phyloP scores from a whole-genome alignment of 495 filamentous ascomycete species.

The Penicillium argentinense region DNA sequence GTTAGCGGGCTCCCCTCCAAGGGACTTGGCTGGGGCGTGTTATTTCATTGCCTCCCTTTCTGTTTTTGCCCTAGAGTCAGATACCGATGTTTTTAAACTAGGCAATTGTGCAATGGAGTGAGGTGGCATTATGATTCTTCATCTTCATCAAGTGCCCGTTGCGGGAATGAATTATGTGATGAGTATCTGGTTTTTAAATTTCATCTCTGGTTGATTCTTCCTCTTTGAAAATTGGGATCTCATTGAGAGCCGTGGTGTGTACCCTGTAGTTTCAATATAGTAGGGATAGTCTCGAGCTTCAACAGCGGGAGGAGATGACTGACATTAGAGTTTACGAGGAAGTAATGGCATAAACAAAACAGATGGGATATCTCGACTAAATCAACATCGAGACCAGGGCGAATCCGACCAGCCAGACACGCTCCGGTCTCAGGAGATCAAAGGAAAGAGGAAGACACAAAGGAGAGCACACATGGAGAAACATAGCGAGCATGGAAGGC shows the following conservation, averaged over 20 bases:
- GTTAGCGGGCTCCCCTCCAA: not conserved
- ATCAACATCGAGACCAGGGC: constrained; percentile 4
- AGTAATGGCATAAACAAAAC: constrained; percentile 1
- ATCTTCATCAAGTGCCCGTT: not conserved
- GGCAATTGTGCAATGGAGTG: not conserved
- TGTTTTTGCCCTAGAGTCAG: constrained; percentile 2
- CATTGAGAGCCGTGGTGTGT: no score
- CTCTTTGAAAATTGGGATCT: no score
- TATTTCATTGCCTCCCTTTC: not conserved
- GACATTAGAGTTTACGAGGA: no score
- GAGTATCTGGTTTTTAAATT: no score
- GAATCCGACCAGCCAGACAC: constrained; percentile 5
- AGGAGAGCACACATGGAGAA: constrained; percentile 6
- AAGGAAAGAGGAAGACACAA: constrained; percentile 1
- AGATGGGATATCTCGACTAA: constrained; percentile 29
- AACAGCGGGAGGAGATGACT: no score
- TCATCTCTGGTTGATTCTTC: no score
- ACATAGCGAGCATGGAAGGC: not conserved
- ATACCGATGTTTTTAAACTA: not conserved
- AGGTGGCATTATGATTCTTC: not conserved
- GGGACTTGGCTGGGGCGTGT: not conserved
- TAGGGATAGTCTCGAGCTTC: no score
- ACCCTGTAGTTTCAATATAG: no score
- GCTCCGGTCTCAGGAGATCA: not conserved
- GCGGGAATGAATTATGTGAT: no score